A percentile compares a stretch with the other conserved stretches of the same genome.
Conservation (phyloP, 1,139 yeast genomes). For the Meyerozyma athensensis region DNA sequence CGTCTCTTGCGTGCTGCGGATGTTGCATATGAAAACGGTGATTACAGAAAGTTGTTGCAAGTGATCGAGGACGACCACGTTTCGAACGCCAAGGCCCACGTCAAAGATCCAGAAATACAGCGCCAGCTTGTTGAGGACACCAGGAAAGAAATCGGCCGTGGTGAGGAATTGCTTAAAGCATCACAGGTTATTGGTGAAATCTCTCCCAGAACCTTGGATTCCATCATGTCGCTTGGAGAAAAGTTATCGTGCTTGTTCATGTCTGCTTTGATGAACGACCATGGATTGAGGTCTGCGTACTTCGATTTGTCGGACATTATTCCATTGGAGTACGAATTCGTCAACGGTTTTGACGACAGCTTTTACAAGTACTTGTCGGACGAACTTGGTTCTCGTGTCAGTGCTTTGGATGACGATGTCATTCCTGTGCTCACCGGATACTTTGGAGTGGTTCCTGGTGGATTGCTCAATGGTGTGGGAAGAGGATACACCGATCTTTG, state of each 20-base stretch:
- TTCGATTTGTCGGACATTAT: slow-evolving; percentile 75
- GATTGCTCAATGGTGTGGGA: slow-evolving; percentile 86
- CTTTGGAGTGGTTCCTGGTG: slow-evolving; percentile 93
- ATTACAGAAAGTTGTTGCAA: slow-evolving; percentile 49
- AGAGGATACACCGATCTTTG: slow-evolving; percentile 97
- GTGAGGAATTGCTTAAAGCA: slow-evolving; percentile 71
- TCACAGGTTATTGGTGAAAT: slow-evolving; percentile 91
- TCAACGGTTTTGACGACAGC: slow-evolving; percentile 55
- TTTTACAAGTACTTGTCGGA: slow-evolving; percentile 64
- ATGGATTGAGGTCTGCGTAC: slow-evolving; percentile 70
- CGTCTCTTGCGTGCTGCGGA: slow-evolving; percentile 79
- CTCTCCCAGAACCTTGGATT: slow-evolving; percentile 80
- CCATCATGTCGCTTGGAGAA: slow-evolving; percentile 92
- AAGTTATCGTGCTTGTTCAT: slow-evolving; percentile 85
- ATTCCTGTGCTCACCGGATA: slow-evolving; percentile 95
- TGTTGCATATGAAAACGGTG: slow-evolving; percentile 54
- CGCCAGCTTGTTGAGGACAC: slow-evolving; percentile 53
- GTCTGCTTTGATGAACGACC: slow-evolving; percentile 78
- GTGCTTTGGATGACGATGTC: slow-evolving; percentile 38
- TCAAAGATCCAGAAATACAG: slow-evolving; percentile 42
- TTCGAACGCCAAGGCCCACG: slow-evolving; percentile 57
- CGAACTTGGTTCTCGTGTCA: slow-evolving; percentile 54
- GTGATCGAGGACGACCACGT: slow-evolving; percentile 75
- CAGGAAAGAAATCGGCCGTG: slow-evolving; percentile 58
- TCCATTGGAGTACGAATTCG: slow-evolving; percentile 52